Base-by-base conservation (phyloP, 2,329 filamentous ascomycete genomes). In the Fusarium denticulatum region DNA sequence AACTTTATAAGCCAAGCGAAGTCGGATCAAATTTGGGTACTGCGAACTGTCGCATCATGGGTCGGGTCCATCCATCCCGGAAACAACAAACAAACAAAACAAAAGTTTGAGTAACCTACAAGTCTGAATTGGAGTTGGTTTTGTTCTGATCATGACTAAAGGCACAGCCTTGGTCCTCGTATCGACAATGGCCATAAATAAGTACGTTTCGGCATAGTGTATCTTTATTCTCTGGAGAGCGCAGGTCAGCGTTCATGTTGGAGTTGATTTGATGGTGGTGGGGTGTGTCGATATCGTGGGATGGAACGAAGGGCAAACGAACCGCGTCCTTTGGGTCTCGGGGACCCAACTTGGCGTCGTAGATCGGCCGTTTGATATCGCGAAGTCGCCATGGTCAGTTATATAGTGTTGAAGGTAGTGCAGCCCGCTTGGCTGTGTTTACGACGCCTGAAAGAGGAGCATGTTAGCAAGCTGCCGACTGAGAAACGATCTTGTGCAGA, bases 101-200 rank as follows among this genome's bases (percentile, higher is more conserved):
- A 69, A 60, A 47, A 60, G 8, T n/a, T 59, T 58, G 34, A 22
- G 56, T 32, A 55, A 85, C 85, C 80, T 85, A 88, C 86, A 82
- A 84, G 64, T 90, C 89, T 78, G 86, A 86, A 67, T 79, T 78
- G 46, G 74, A 77, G 64, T 76, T 78, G 28, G 80, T 84, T 82
- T 91, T 94, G 76, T 90, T 88, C 67, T 91, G 89, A 76, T 96
- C 94, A 83, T 97, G 95, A 80, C 95, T 96, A 84, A 97, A 97
- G 74, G 93, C 91, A 84, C 95, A 97, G 84, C 94, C 94, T 84
- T 94, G 92, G 80, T 97, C 94, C 85, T 97, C 94, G 83, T 95
- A 97, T 73, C 94, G 92, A 82, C 95, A 98, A 83, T 96, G 93
- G 63, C 95, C 95, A 82, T 97, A 97, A 78, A 98, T 97, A 71